Conservation (phyloP, 2,329 filamentous ascomycete genomes). For the Phoma sp. region DNA sequence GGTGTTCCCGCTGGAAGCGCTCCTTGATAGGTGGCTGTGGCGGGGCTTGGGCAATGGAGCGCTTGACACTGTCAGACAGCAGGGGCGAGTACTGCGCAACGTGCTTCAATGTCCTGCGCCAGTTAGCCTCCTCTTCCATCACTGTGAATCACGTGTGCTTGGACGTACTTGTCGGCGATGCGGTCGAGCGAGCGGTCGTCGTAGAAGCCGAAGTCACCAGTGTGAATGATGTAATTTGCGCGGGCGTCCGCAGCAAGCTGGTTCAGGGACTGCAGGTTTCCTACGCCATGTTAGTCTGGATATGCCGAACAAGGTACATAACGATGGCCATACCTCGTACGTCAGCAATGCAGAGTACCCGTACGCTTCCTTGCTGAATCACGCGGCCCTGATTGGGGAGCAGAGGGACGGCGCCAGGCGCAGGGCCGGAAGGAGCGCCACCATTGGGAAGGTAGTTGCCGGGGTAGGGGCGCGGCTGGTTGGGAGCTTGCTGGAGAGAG, state of each 20-base stretch:
- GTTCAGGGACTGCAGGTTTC: constrained; percentile 94
- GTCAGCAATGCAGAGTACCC: constrained; percentile 61
- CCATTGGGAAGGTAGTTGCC: constrained; percentile 58
- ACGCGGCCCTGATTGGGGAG: constrained; percentile 62
- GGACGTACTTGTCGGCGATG: constrained; percentile 92
- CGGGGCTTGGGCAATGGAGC: constrained; percentile 71
- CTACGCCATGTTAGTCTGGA: constrained; percentile 59
- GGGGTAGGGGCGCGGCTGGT: constrained; percentile 59
- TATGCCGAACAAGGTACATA: fast-evolving
- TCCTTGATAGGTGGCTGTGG: constrained; percentile 77
- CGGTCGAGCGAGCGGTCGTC: constrained; percentile 94
- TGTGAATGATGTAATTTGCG: constrained; percentile 98
- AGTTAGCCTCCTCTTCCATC: constrained; percentile 23
- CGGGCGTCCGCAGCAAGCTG: constrained; percentile 93
- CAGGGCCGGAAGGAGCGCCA: constrained; percentile 51
- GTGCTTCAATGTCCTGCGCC: constrained; percentile 86
- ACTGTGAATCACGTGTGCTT: background rate
- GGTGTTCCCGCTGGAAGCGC: constrained; percentile 79
- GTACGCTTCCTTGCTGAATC: constrained; percentile 57
- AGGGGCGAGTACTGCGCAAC: constrained; percentile 98
- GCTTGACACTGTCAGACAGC: constrained; percentile 77
- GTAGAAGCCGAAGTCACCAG: constrained; percentile 98
- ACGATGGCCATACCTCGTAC: constrained; percentile 54
- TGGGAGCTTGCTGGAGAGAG: constrained; percentile 55
- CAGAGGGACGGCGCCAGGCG: constrained; percentile 55